Percentiles rank a stretch among this genome's conserved stretches.
phyloP scores from a whole-genome alignment of 495 filamentous ascomycete genomes.

The Aspergillus saccharolyticus region DNA sequence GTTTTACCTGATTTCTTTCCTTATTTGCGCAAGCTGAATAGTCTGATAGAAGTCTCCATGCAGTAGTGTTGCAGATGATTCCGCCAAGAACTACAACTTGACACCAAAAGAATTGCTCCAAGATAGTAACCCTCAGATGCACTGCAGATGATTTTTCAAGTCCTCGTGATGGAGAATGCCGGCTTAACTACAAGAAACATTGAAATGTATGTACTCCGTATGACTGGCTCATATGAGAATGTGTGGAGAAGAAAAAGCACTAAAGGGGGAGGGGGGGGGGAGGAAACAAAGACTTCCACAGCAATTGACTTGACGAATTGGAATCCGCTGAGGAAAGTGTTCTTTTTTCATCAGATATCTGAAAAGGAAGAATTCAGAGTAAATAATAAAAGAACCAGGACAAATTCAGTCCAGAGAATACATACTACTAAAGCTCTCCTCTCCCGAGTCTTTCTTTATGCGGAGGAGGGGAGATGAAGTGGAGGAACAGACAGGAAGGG shows the following conservation, averaged over 20 bases:
- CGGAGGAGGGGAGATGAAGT: slow-evolving; percentile 3
- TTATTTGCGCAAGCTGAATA: background rate
- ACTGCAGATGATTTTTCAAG: too few relatives aligned
- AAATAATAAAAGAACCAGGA: background rate
- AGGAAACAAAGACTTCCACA: background rate
- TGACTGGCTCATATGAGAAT: too few relatives aligned
- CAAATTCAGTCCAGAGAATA: background rate
- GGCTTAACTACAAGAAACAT: too few relatives aligned
- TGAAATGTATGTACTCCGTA: too few relatives aligned
- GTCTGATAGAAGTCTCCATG: background rate
- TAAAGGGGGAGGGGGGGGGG: too few relatives aligned
- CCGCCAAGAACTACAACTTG: background rate
- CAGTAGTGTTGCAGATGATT: background rate
- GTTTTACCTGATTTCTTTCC: background rate
- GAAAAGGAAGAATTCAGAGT: background rate
- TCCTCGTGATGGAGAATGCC: too few relatives aligned
- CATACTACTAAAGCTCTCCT: background rate
- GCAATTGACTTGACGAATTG: background rate
- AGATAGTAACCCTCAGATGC: too few relatives aligned
- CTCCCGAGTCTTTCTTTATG: slow-evolving; percentile 7
- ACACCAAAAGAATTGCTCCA: too few relatives aligned
- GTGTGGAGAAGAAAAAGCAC: too few relatives aligned
- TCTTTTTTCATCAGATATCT: background rate
- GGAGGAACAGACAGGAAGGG: background rate
- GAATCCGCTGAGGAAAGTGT: background rate